A percentile compares a stretch with the other conserved stretches of the same genome.
phyloP scores from a whole-genome alignment of 371 early-diverging fungal genomes.

The Circinella minor region DNA sequence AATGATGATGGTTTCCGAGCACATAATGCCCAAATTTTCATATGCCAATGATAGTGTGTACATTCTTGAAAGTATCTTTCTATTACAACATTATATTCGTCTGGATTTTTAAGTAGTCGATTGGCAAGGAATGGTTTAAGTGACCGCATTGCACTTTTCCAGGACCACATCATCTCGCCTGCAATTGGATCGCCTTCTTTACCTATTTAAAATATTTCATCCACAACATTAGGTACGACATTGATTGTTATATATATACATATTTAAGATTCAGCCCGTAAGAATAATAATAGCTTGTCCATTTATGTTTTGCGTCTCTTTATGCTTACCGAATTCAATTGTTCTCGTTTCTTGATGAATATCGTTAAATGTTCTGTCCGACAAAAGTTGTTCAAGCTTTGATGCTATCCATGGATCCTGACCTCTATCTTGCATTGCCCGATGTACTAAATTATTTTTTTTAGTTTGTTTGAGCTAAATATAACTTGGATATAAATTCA shows the following conservation, averaged over 20 bases:
- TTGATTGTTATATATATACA: too few relatives aligned
- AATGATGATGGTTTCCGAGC: constrained; percentile 32
- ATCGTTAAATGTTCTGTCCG: constrained; percentile 29
- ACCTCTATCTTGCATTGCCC: constrained; percentile 33
- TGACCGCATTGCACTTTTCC: constrained; percentile 42
- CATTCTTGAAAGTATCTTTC: constrained; percentile 43
- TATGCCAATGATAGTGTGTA: constrained; percentile 35
- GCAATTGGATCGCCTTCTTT: constrained; percentile 34
- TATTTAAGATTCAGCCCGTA: not conserved
- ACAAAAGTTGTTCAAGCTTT: constrained; percentile 31
- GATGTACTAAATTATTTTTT: constrained; percentile 24
- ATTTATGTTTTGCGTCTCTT: not conserved
- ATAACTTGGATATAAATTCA: not conserved
- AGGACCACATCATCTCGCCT: constrained; percentile 44
- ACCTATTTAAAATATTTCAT: constrained; percentile 16
- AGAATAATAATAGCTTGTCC: not conserved
- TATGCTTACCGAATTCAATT: constrained; percentile 33
- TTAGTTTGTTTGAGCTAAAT: not conserved
- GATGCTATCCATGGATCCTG: constrained; percentile 42
- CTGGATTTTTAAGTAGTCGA: constrained; percentile 25
- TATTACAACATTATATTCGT: constrained; percentile 27
- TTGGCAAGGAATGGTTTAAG: constrained; percentile 38
- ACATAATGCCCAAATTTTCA: constrained; percentile 32
- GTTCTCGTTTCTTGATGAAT: constrained; percentile 25
- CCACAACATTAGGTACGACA: too few relatives aligned